Evolutionary conservation across 176 grass and related monocot species (phyloP).

Genomic region (Ampelocalamus luodianensis): DNA sequence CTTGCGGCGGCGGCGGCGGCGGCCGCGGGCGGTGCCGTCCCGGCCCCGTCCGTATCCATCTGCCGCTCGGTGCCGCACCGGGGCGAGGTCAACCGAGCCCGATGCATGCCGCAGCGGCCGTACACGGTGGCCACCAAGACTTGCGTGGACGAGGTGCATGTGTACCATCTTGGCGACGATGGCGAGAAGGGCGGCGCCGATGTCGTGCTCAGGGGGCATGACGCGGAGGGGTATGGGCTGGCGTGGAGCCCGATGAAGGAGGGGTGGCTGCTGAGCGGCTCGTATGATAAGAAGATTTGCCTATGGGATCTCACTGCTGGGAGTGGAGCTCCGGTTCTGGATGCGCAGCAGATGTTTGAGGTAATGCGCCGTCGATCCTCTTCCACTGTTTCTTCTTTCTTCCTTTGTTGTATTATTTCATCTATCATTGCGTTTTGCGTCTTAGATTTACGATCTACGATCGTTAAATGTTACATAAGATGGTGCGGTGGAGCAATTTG

Average conservation of each 20-base stretch:
- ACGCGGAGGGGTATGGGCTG: slow-evolving; percentile 84
- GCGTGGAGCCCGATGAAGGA: slow-evolving; percentile 78
- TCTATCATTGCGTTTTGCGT: background rate
- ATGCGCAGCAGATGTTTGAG: slow-evolving; percentile 81
- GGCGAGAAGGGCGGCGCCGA: slow-evolving; percentile 51
- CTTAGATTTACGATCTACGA: background rate
- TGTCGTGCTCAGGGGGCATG: slow-evolving; percentile 72
- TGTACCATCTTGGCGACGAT: slow-evolving; percentile 65
- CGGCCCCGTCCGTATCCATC: slow-evolving; percentile 62
- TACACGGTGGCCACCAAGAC: slow-evolving; percentile 81
- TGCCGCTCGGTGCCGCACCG: slow-evolving; percentile 50
- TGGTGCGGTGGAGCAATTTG: background rate
- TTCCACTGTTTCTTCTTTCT: background rate
- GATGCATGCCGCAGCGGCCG: slow-evolving; percentile 79
- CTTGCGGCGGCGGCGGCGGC: slow-evolving; percentile 24
- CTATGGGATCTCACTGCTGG: slow-evolving; percentile 73
- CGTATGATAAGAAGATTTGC: slow-evolving; percentile 94
- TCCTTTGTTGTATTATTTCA: background rate
- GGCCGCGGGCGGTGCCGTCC: slow-evolving; percentile 6
- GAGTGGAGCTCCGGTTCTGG: slow-evolving; percentile 52
- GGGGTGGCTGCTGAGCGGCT: slow-evolving; percentile 83
- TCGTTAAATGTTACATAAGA: background rate
- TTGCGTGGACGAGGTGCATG: slow-evolving; percentile 69
- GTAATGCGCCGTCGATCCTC: slow-evolving; percentile 56
- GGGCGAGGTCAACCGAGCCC: slow-evolving; percentile 88